A percentile compares a stretch with the other conserved stretches of the same genome.
These are phyloP conservation scores for Talaromyces sp. DNA, from an alignment of 2,329 filamentous ascomycete genomes.

Conservation along the genomic window DNA sequence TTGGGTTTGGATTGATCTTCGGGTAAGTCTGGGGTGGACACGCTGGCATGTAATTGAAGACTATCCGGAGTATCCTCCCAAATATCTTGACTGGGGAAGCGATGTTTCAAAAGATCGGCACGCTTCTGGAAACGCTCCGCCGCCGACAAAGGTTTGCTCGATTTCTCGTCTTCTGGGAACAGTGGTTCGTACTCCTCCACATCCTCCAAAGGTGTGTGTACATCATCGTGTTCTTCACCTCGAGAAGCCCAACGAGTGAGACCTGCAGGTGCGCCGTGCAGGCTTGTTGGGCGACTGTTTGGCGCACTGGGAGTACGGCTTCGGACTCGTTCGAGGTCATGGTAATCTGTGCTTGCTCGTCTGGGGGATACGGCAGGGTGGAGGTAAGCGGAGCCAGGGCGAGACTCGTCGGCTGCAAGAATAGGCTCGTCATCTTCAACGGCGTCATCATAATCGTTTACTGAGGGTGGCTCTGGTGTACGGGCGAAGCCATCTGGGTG, in stretches of 20 bases:
- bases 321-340: slow-evolving; percentile 39
- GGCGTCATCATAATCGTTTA: slow-evolving; percentile 47
- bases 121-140: slow-evolving; percentile 57
- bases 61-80: slow-evolving; percentile 96
- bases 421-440: slow-evolving; percentile 70
- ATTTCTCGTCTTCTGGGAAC: slow-evolving; percentile 75
- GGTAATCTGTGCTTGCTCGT: slow-evolving; percentile 55
- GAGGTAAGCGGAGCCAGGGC: slow-evolving; percentile 65
- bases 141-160: slow-evolving; percentile 53
- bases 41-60: slow-evolving; percentile 71
- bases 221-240: slow-evolving; percentile 51
- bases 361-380: slow-evolving; percentile 80
- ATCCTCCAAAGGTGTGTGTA: slow-evolving; percentile 72
- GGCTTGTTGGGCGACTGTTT: slow-evolving; percentile 62
- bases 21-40: slow-evolving; percentile 72
- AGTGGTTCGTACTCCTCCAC: slow-evolving; percentile 94
- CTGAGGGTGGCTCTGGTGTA: slow-evolving; percentile 45
- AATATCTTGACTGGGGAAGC: slow-evolving; percentile 91
- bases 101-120: slow-evolving; percentile 56
- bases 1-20: slow-evolving; percentile 43
- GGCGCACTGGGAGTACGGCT: slow-evolving; percentile 56
- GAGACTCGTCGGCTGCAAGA: slow-evolving; percentile 81
- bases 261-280: slow-evolving; percentile 57
- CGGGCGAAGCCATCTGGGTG: slow-evolving; percentile 51
- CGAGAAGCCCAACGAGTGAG: slow-evolving; percentile 56